Base-by-base conservation (phyloP, 192 early-diverging fungal genomes). In the Podila minutissima region DNA sequence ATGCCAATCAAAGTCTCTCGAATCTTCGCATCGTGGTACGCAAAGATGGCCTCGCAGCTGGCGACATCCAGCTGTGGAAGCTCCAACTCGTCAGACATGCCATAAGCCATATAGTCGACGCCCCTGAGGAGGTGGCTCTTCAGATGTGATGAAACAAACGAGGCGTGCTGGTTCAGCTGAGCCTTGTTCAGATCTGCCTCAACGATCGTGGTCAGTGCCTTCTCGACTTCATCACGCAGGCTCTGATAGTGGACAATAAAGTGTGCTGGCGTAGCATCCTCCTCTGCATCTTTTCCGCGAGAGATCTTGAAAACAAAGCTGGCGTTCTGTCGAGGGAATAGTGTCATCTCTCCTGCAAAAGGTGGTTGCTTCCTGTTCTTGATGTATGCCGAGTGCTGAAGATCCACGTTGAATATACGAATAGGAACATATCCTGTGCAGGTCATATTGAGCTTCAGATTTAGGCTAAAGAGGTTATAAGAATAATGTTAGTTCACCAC, bases 21-120 rank as follows among this genome's bases (percentile, higher is more conserved):
- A 11, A 76, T 72, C 49, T 87, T 87, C 28, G 82, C 61, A 75
- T 90, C 89, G 29, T 86, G 83, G 49, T 83, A 76, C 8, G 72
- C 67, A 24, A 91, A 83, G 29, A 88, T 75, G 1, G 68, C 67
- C 66, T 88, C 86, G 62, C 88, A 87, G 11, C 74, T 75, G 50
- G 69, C 41, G 2, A 82, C 61, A 73, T 92, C 86, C 61, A 89
- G 75, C n/a, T 88, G 70, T 64, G 86, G 87, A 33, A 94, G 38
- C 68, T 89, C 78, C 12, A 89, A 71, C 7, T 77, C 79, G 63
- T 92, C 88, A 0, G 84, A 79, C 59, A 91, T 74, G 13, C 89
- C 92, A 72, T 93, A 93, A 9, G 75, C 72, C 60, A 82, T 72
- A 64, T 86, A 89, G 70, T 93, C 92, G 31, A 92, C 81, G 38